Base-by-base conservation (phyloP, 164 flowering plant species). In the Hamamelis virginiana region DNA sequence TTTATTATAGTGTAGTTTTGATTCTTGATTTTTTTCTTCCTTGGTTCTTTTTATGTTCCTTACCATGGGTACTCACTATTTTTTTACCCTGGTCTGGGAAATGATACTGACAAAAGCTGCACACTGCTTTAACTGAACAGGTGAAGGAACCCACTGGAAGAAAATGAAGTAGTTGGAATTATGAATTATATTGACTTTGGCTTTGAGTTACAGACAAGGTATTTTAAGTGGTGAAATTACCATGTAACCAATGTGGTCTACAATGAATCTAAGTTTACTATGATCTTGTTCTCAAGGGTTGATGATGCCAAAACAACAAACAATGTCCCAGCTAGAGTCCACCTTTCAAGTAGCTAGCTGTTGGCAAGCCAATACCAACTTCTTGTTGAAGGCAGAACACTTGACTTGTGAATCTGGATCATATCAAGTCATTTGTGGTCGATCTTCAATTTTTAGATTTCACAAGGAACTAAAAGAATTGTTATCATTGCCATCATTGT, bases 321-420 rank as follows among this genome's bases (percentile, higher is more conserved):
- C 66, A 76, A 47, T 59, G 72, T 73, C 46, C 78, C 81, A 12
- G n/a, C n/a, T n/a, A n/a, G 91, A 87, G 46, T 88, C 98, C 65
- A 81, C 87, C 48, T 89, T 95, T 78, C 95, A 91, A 71, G 80
- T 92, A 57, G 98, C 84, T n/a, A 73, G 91, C 96, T 45, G n/a
- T 89, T 95, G 97, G 98, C 98, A 95, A 80, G 97, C 97, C 63
- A 95, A 95, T 76, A 92, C 92, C 72, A 95, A 95, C 83, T 85
- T 91, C 70, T 74, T 92, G 74, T 62, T 92, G 60, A 95, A 95
- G 97, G 98, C 91, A 83, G 16, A 22, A 50, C 21, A 65, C 38
- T 57, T 44, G n/a, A 3, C 64, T n/a, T 41, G 3, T 46, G 23
- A 22, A 25, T 11, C 56, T 25, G 22, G 38, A 53, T 64, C 11